These are phyloP conservation scores for Ophiostoma sp. DNA, from an alignment of 2,329 filamentous ascomycete genomes.

Conservation along the genomic window DNA sequence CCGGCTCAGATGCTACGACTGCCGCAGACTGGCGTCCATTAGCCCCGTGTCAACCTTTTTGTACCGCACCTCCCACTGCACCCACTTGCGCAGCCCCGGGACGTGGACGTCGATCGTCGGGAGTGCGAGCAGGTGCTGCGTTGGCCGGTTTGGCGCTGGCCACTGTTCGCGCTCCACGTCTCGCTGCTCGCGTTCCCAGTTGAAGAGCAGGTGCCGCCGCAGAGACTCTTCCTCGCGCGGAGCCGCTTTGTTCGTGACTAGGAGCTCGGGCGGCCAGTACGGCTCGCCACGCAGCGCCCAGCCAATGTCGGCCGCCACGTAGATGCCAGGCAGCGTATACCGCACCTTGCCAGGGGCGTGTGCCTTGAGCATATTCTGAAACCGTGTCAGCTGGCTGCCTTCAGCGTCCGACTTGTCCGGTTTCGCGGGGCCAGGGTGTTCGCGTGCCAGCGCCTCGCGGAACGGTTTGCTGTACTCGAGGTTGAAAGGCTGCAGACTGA, in stretches of 20 bases:
- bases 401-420: background rate
- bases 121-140: conserved; percentile 45
- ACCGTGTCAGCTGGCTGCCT: conserved; percentile 17
- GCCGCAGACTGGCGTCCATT: conserved; percentile 26
- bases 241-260: background rate
- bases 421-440: background rate
- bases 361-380: conserved; percentile 42
- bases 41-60: conserved; percentile 43
- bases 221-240: background rate
- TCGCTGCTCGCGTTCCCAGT: conserved; percentile 23
- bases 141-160: conserved; percentile 17
- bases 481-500: conserved; percentile 44
- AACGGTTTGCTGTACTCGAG: conserved; percentile 44
- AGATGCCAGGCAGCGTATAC: conserved; percentile 52
- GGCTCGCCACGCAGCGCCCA: conserved; percentile 24
- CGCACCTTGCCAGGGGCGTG: conserved; percentile 52
- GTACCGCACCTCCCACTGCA: conserved; percentile 47
- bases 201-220: background rate
- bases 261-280: conserved; percentile 23
- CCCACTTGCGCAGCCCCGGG: conserved; percentile 44
- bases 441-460: conserved; percentile 37
- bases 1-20: background rate
- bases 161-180: background rate
- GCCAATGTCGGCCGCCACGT: conserved; percentile 38
- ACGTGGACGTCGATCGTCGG: conserved; percentile 47